These are phyloP conservation scores for Geotrichum fermentans DNA, from an alignment of 1,139 yeast genomes.

Conservation along the genomic window DNA sequence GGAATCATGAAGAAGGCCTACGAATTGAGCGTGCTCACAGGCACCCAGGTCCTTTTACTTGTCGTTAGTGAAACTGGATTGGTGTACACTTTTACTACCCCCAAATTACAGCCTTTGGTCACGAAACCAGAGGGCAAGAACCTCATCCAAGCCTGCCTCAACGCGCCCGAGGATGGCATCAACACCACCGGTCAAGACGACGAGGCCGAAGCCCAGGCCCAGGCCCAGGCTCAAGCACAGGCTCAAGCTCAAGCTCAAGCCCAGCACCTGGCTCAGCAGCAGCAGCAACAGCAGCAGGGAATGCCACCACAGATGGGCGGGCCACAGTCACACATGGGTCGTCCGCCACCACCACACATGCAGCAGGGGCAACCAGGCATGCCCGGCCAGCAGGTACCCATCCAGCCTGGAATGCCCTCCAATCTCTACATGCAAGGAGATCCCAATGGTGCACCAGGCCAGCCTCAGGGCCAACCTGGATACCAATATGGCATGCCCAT, in stretches of 20 bases:
- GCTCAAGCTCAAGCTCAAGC: neutral
- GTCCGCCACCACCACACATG: slow-evolving; percentile 2
- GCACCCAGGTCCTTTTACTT: slow-evolving; percentile 87
- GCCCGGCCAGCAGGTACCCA: slow-evolving; percentile 1
- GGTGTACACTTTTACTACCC: slow-evolving; percentile 97
- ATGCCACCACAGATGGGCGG: neutral
- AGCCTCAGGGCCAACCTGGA: slow-evolving; percentile 6
- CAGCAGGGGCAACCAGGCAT: too few species aligned
- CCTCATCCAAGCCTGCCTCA: slow-evolving; percentile 87
- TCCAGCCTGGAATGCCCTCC: slow-evolving; percentile 8
- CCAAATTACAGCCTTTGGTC: slow-evolving; percentile 93
- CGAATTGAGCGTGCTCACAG: slow-evolving; percentile 90
- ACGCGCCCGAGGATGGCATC: slow-evolving; percentile 17
- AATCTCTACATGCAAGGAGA: slow-evolving; percentile 6
- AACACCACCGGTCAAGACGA: neutral
- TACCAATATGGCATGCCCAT: slow-evolving; percentile 5
- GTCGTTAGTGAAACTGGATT: slow-evolving; percentile 97
- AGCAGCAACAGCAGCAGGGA: neutral
- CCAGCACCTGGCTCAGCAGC: neutral
- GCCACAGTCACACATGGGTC: neutral
- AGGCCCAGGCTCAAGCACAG: slow-evolving; percentile 1
- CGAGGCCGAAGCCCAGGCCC: neutral
- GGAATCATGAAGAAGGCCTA: slow-evolving; percentile 98
- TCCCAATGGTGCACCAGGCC: slow-evolving; percentile 1
- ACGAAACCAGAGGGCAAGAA: slow-evolving; percentile 96